Conservation (phyloP, 2,329 filamentous ascomycete genomes). For the Calonectria multiphialidica region DNA sequence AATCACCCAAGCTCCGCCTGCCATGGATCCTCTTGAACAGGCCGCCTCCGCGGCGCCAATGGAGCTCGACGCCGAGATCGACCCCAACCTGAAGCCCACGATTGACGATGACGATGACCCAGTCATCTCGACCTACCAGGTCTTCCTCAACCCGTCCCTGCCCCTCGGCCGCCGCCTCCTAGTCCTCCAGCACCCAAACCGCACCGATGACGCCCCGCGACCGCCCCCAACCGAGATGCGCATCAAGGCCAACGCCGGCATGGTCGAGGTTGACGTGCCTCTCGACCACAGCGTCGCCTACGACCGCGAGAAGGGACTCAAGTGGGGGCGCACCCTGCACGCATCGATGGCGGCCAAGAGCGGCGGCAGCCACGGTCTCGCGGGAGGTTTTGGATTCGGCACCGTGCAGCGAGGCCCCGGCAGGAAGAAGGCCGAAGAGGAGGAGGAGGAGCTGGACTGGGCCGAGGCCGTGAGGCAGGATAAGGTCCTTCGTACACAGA, state of each 20-base stretch:
- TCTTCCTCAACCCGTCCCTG: slow-evolving; percentile 85
- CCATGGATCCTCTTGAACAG: slow-evolving; percentile 32
- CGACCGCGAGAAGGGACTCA: slow-evolving; percentile 84
- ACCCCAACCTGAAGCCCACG: slow-evolving; percentile 29
- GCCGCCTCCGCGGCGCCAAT: slow-evolving; percentile 31
- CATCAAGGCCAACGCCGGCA: slow-evolving; percentile 83
- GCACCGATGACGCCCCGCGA: slow-evolving; percentile 66
- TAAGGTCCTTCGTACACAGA: slow-evolving; percentile 83
- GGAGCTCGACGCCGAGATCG: slow-evolving; percentile 38
- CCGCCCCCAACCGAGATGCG: slow-evolving; percentile 78
- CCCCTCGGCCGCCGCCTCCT: slow-evolving; percentile 75
- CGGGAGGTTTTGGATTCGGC: slow-evolving; percentile 78
- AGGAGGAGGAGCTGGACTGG: slow-evolving; percentile 71
- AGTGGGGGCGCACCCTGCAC: slow-evolving; percentile 83
- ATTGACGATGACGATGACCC: slow-evolving; percentile 69
- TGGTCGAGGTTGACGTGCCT: slow-evolving; percentile 93
- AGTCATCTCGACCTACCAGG: slow-evolving; percentile 80
- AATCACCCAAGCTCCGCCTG: not conserved
- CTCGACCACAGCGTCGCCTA: slow-evolving; percentile 80
- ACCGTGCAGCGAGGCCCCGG: slow-evolving; percentile 55
- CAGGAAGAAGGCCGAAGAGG: slow-evolving; percentile 53
- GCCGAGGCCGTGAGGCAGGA: slow-evolving; percentile 76
- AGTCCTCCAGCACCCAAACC: slow-evolving; percentile 91
- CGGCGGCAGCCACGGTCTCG: slow-evolving; percentile 76
- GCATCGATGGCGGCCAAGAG: slow-evolving; percentile 69